Base-by-base conservation (phyloP, 2,329 filamentous ascomycete genomes). In the Dendrostoma leiphaemia region DNA sequence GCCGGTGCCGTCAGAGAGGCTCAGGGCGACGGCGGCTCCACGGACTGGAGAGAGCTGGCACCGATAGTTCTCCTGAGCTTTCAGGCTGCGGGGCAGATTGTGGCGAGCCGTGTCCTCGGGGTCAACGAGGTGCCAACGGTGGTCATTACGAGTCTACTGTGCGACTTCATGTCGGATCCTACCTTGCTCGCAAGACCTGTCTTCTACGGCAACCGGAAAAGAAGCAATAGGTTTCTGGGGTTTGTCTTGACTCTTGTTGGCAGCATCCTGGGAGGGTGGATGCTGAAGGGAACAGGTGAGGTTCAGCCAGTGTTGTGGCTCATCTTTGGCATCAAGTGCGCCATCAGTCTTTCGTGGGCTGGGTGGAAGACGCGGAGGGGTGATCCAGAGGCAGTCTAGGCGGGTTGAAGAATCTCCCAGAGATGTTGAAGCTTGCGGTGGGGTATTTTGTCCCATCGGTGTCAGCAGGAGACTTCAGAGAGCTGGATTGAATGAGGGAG, bases 101-200 rank as follows among this genome's bases (percentile, higher is more conserved):
- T 78, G 19, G 69, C 69, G 32, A 77, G 73, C 32, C 70, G 80
- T 17, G 65, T 73, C 12, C 67, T 82, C 19, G 77, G 77, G 8
- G 78, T 76, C 61, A 77, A 76, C 52, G 80, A 82, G 64, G 67
- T 82, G 41, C 80, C 80, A 1, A 78, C 79, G 1, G 79, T 76
- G 45, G 80, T 83, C 9, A 63, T 82, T 35, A 83, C 80, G n/a
- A 78, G 74, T 53, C 67, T 79, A 35, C 79, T 81, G 61, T 79
- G 75, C 62, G 80, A 82, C 61, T 61, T 82, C 23, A 71, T 79
- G 61, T 76, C 74, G 17, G 80, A 83, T 61, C 74, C 74, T 3
- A 67, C 73, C 34, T 64, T 81, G 12, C 69, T 80, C n/a, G 68
- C 72, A 2, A 60, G 58, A 15, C 54, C 61, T 15, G 55, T 66